phyloP scores from a whole-genome alignment of 1,284 basidiomycete genomes.

The Pterulicium gracile region DNA sequence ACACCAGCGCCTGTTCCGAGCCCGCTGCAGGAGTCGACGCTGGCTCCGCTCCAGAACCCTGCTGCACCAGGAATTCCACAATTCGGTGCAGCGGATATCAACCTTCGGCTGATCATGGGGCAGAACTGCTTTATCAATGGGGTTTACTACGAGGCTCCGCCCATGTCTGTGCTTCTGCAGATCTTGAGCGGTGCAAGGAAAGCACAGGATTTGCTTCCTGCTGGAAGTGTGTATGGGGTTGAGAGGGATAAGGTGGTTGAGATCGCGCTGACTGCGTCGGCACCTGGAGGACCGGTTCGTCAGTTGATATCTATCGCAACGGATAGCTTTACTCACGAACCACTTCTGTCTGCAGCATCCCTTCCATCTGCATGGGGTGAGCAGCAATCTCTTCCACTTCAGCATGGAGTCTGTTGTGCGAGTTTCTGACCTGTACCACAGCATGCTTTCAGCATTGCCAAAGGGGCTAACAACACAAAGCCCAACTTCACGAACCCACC shows the following conservation, averaged over 20 bases:
- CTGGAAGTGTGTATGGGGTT: slow-evolving; percentile 31
- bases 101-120: slow-evolving; percentile 19
- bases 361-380: neutral
- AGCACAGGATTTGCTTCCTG: slow-evolving; percentile 32
- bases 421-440: too few relatives aligned
- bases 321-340: neutral
- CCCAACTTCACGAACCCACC: slow-evolving; percentile 25
- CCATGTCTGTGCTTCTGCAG: slow-evolving; percentile 36
- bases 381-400: too few relatives aligned
- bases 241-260: slow-evolving; percentile 35
- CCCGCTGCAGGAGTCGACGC: neutral
- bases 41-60: slow-evolving; percentile 13
- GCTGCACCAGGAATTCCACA: slow-evolving; percentile 20
- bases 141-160: slow-evolving; percentile 24
- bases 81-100: slow-evolving; percentile 25
- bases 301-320: neutral
- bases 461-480: slow-evolving; percentile 11
- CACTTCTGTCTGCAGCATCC: slow-evolving; percentile 16
- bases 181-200: slow-evolving; percentile 35
- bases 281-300: neutral
- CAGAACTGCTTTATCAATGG: slow-evolving; percentile 7
- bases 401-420: too few relatives aligned
- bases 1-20: neutral
- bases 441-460: slow-evolving; percentile 27
- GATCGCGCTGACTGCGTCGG: slow-evolving; percentile 13